Evolutionary conservation across 768 basidiomycete species (phyloP), one percentile per base, ranked within the genome.

Genomic region (Tricholoma sp.): DNA sequence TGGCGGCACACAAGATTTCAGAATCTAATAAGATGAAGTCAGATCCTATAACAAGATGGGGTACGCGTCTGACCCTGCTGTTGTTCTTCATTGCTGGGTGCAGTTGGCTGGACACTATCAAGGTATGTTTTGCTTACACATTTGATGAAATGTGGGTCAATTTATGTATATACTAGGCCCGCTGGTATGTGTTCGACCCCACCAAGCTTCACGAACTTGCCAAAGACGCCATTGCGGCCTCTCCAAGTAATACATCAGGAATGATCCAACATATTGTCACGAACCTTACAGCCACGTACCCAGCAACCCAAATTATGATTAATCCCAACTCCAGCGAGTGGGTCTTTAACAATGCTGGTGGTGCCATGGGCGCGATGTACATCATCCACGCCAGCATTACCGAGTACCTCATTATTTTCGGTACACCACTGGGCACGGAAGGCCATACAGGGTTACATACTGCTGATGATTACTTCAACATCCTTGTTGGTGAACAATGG

Each of bases 351-450:
- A 98, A 98, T 65, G 95, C 96, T 1, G 97, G 95, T 12, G 97
- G 97, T 59, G 94, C 94, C 0, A 98, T 96, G 95, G 94, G 94
- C 45, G 88, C 88, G 32, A 98, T 99, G 96, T 97, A 94, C 71
- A 82, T 98, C 73, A 91, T 98, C 62, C 97, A 98, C 66, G 93
- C 96, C 12, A 89, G 85, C 73, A 87, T 99, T 65, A 98, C 96
- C 10, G 97, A 99, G 76, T 99, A 96, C 75, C 82, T 93, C 63
- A 94, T 94, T 69, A 88, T 98, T 63, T 98, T 97, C 61, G 95
- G 97, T 5, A 96, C 95, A 0, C 94, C 97, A 0, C 79, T 98
- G 8, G 97, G 97, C 8, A 99, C 96, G 2, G 97, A 99, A 74
- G 97, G 97, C 2, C 97, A 98, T 69, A 83, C 86, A 14, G 97